Evolutionary conservation across 1,284 basidiomycete genomes (phyloP).

Genomic region (Puccinia novopanici): DNA sequence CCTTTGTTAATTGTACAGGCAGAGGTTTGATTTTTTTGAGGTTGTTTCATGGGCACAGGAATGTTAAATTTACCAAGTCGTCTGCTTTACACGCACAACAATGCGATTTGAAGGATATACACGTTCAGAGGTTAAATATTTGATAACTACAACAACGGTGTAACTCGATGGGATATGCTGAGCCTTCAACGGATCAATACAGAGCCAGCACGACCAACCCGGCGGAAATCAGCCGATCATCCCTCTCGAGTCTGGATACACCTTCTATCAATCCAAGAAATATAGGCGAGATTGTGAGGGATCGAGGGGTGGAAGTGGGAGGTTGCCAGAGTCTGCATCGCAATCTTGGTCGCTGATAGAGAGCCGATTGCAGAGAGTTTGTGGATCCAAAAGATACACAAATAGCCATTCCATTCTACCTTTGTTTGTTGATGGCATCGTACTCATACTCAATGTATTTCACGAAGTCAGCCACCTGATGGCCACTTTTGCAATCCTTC

Average conservation of each 20-base stretch:
- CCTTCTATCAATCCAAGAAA: not conserved
- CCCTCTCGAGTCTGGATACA: not conserved
- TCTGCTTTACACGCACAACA: not conserved
- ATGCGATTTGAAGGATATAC: no score
- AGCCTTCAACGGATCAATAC: not conserved
- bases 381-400: not conserved
- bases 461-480: constrained; percentile 52
- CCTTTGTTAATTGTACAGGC: no score
- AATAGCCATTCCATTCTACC: not conserved
- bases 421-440: constrained; percentile 9
- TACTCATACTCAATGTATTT: constrained; percentile 15
- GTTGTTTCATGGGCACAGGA: no score
- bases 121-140: not conserved
- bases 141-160: not conserved
- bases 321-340: not conserved
- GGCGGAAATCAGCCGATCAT: not conserved
- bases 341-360: not conserved
- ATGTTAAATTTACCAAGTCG: no score
- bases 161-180: not conserved
- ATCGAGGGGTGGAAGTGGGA: not conserved
- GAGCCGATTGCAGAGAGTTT: not conserved
- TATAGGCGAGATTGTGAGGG: not conserved
- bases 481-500: constrained; percentile 52
- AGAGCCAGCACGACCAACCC: no score
- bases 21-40: no score